Conservation (phyloP, 805 yeast genomes). For the Candida boidinii region DNA sequence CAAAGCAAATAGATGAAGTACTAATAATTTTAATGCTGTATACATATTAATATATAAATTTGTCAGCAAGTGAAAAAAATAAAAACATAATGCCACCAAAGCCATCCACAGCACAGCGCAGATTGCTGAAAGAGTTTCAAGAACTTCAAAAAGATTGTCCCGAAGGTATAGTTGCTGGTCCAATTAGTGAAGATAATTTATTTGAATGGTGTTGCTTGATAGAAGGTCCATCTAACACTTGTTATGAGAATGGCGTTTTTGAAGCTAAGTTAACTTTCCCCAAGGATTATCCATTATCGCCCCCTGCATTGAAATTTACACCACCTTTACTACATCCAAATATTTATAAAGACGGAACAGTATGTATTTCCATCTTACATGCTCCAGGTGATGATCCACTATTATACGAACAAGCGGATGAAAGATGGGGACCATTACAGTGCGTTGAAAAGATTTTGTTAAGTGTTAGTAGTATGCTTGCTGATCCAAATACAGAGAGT, state of each 20-base stretch:
- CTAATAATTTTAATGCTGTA: no score
- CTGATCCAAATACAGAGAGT: constrained; percentile 93
- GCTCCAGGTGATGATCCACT: constrained; percentile 97
- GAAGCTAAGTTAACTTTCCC: constrained; percentile 38
- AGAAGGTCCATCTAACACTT: constrained; percentile 46
- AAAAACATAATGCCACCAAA: constrained; percentile 16
- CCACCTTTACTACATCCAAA: constrained; percentile 91
- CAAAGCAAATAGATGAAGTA: no score
- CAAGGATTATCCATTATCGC: constrained; percentile 45
- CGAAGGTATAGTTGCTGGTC: constrained; percentile 94
- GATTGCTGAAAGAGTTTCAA: constrained; percentile 83
- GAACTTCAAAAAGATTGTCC: constrained; percentile 83
- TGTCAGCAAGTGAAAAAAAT: background rate
- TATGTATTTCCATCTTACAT: constrained; percentile 90
- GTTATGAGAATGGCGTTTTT: constrained; percentile 51
- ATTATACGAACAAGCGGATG: constrained; percentile 91
- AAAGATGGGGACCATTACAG: constrained; percentile 97
- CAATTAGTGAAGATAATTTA: constrained; percentile 51
- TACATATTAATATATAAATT: no score
- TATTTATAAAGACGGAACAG: constrained; percentile 89
- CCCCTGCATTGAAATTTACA: constrained; percentile 55
- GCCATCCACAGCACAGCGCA: constrained; percentile 55
- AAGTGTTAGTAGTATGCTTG: constrained; percentile 92
- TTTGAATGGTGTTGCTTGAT: constrained; percentile 46
- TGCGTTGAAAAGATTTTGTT: constrained; percentile 93